A percentile compares a stretch with the other conserved stretches of the same genome.
phyloP scores from a whole-genome alignment of 495 filamentous ascomycete species.

The Arthonia radiata region DNA sequence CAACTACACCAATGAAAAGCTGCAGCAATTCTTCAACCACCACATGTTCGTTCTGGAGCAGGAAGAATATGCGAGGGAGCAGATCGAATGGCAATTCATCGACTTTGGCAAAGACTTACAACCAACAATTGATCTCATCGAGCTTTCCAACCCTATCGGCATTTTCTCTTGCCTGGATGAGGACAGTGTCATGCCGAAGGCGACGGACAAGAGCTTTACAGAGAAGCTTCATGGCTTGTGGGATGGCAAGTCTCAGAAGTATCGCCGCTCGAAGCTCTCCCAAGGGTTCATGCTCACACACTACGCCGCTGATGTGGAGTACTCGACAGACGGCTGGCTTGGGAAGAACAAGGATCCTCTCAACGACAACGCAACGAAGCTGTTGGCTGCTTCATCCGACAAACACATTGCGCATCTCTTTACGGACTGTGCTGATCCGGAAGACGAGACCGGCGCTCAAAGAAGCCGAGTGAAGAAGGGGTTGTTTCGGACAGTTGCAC shows the following conservation, averaged over 20 bases:
- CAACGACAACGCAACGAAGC: slow-evolving; percentile 82
- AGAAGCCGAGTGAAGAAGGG: slow-evolving; percentile 89
- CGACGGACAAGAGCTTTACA: slow-evolving; percentile 86
- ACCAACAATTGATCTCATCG: slow-evolving; percentile 94
- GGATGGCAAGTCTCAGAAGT: slow-evolving; percentile 90
- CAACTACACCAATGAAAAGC: slow-evolving; percentile 98
- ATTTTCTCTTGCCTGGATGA: slow-evolving; percentile 98
- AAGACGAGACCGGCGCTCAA: slow-evolving; percentile 34
- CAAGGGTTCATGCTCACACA: slow-evolving; percentile 97
- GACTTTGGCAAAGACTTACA: slow-evolving; percentile 95
- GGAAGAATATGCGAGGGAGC: slow-evolving; percentile 91
- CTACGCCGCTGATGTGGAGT: slow-evolving; percentile 95
- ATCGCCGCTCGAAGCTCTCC: slow-evolving; percentile 59
- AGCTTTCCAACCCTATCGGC: slow-evolving; percentile 86
- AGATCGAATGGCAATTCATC: slow-evolving; percentile 99
- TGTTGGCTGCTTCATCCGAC: slow-evolving; percentile 62
- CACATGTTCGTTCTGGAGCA: slow-evolving; percentile 99
- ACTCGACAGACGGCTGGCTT: slow-evolving; percentile 82
- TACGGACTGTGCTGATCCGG: slow-evolving; percentile 55
- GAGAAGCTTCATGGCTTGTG: slow-evolving; percentile 92
- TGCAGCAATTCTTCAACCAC: slow-evolving; percentile 99
- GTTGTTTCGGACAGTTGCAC: slow-evolving; percentile 87
- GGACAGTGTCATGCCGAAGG: slow-evolving; percentile 97
- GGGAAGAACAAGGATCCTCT: slow-evolving; percentile 99
- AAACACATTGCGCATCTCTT: slow-evolving; percentile 70